phyloP scores from a whole-genome alignment of 1,284 basidiomycete species.

The Puccinia horiana region DNA sequence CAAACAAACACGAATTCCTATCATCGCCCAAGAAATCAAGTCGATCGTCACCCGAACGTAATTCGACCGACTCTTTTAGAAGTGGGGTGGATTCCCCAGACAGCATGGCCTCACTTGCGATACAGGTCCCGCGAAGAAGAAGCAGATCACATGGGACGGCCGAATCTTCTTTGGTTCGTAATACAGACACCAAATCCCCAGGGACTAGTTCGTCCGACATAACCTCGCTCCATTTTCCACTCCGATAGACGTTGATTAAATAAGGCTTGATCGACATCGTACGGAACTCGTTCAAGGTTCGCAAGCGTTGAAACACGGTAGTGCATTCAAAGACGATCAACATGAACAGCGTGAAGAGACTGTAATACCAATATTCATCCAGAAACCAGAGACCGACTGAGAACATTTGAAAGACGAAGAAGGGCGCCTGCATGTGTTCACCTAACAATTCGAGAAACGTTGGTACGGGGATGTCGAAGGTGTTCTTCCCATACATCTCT shows the following conservation, averaged over 20 bases:
- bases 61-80: constrained; percentile 85
- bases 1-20: constrained; percentile 79
- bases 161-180: constrained; percentile 76
- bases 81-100: constrained; percentile 94
- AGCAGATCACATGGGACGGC: constrained; percentile 87
- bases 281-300: constrained; percentile 86
- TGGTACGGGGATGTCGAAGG: constrained; percentile 92
- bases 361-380: constrained; percentile 98
- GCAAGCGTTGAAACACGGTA: constrained; percentile 90
- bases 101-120: constrained; percentile 96
- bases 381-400: constrained; percentile 93
- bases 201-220: constrained; percentile 82
- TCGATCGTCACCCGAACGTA: constrained; percentile 72
- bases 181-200: constrained; percentile 83
- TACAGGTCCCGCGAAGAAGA: constrained; percentile 80
- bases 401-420: constrained; percentile 95
- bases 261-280: constrained; percentile 92
- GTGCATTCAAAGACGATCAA: constrained; percentile 94
- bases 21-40: constrained; percentile 81
- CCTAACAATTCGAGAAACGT: constrained; percentile 82
- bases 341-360: constrained; percentile 94
- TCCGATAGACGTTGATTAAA: constrained; percentile 75
- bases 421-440: constrained; percentile 89
- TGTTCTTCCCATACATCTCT: constrained; percentile 79
- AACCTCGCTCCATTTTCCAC: constrained; percentile 75